Conservation (phyloP, 345 rosid species). For the Linum trigynum region DNA sequence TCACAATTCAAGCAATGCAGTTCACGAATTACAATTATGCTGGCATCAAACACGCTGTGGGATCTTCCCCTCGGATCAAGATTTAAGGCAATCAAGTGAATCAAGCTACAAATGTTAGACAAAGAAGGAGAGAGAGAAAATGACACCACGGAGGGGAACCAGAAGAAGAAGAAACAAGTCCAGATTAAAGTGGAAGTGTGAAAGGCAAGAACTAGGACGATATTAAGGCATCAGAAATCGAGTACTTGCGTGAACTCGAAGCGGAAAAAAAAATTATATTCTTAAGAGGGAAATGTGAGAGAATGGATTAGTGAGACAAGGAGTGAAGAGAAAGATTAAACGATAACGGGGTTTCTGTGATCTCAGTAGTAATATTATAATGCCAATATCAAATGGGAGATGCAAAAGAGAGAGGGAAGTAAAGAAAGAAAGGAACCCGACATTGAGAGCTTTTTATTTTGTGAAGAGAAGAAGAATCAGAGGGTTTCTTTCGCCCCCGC, state of each 20-base stretch:
- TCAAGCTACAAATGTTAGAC: too few species aligned
- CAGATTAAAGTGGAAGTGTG: slow-evolving; percentile 2
- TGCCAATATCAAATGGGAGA: slow-evolving; percentile 1
- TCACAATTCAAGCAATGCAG: slow-evolving; percentile 6
- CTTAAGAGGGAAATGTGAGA: slow-evolving; percentile 19
- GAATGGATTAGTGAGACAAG: slow-evolving; percentile 8
- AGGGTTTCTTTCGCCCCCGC: neutral
- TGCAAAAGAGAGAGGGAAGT: neutral
- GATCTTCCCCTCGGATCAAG: neutral
- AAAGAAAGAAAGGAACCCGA: slow-evolving; percentile 20
- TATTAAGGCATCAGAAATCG: slow-evolving; percentile 11
- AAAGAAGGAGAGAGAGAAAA: too few species aligned
- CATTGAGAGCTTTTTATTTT: slow-evolving; percentile 23
- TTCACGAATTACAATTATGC: neutral
- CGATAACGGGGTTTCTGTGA: neutral
- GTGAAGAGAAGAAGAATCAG: neutral
- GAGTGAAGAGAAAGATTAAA: slow-evolving; percentile 1
- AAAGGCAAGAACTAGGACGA: slow-evolving; percentile 6
- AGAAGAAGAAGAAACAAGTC: slow-evolving; percentile 1
- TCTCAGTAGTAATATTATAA: neutral
- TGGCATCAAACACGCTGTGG: neutral
- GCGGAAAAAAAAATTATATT: neutral
- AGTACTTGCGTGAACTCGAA: slow-evolving; percentile 12
- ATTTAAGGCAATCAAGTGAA: too few species aligned
- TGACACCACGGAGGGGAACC: neutral